These are phyloP conservation scores for Paraphoma sp. DNA, from an alignment of 2,329 filamentous ascomycete genomes.

Conservation along the genomic window DNA sequence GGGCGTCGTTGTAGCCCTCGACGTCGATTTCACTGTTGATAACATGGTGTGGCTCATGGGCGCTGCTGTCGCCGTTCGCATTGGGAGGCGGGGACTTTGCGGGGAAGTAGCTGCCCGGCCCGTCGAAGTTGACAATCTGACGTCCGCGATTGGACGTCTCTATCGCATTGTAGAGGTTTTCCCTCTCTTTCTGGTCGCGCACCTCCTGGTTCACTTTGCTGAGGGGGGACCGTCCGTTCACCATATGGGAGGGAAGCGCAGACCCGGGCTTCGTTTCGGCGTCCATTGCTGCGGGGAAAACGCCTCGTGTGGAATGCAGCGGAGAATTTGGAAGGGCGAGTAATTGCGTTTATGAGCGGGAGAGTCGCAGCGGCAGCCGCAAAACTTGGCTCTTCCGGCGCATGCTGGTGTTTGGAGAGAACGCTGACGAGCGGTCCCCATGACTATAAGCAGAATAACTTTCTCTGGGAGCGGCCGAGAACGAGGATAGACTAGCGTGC, in stretches of 20 bases:
- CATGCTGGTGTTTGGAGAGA: conserved; percentile 21
- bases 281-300: conserved; percentile 50
- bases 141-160: conserved; percentile 61
- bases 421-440: conserved; percentile 12
- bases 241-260: conserved; percentile 63
- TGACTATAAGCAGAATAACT: conserved; percentile 28
- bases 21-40: conserved; percentile 47
- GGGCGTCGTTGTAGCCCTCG: conserved; percentile 61
- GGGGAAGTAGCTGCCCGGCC: conserved; percentile 39
- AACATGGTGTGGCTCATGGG: conserved; percentile 23
- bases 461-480: conserved; percentile 17
- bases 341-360: conserved; percentile 10
- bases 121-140: conserved; percentile 54
- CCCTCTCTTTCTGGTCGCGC: conserved; percentile 59
- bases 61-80: conserved; percentile 14
- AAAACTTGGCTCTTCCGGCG: conserved; percentile 13
- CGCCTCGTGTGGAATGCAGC: background rate
- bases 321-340: background rate
- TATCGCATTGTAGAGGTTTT: conserved; percentile 65
- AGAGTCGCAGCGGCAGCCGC: conserved; percentile 19
- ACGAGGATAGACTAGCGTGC: conserved; percentile 13
- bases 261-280: conserved; percentile 54
- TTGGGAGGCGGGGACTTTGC: conserved; percentile 24
- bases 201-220: conserved; percentile 52
- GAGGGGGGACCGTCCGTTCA: conserved; percentile 63